A percentile compares a stretch with the other conserved stretches of the same genome.
phyloP scores from a whole-genome alignment of 306 rosid species.

The Dicorynia guianensis region DNA sequence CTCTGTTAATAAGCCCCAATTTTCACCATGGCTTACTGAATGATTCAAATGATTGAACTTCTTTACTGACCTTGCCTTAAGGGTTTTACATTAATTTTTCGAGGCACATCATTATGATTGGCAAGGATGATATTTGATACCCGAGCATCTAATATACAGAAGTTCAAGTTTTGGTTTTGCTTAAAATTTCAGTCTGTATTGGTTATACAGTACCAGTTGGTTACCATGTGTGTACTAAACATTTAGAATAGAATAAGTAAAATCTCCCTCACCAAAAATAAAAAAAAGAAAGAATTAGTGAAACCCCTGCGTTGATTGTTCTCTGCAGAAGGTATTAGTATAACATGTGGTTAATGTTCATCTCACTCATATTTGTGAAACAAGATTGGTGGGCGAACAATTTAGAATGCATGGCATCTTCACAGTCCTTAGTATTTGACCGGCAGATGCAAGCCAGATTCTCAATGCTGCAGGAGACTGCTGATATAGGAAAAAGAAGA shows the following conservation, averaged over 20 bases:
- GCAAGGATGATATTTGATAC: too few relatives aligned
- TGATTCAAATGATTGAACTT: neutral
- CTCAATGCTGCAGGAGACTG: neutral
- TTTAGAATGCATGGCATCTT: neutral
- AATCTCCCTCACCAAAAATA: too few relatives aligned
- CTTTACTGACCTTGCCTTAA: neutral
- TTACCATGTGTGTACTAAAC: neutral
- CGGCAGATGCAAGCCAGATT: neutral
- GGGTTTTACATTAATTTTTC: neutral
- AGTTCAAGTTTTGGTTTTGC: neutral
- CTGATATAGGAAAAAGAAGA: neutral
- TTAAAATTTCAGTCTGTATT: neutral
- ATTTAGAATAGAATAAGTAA: neutral
- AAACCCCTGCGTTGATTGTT: neutral
- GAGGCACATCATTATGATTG: too few relatives aligned
- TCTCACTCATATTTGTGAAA: neutral
- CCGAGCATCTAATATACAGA: neutral
- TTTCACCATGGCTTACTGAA: constrained; percentile 10
- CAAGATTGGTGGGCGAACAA: neutral
- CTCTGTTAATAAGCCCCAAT: neutral
- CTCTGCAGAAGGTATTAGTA: too few relatives aligned
- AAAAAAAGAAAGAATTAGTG: neutral
- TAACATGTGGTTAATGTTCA: too few relatives aligned
- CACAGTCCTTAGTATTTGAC: neutral
- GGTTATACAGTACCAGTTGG: neutral